Evolutionary conservation across 23 red algal species (phyloP), one percentile per base, ranked within the genome.

Genomic region (Agarophyton chilense): DNA sequence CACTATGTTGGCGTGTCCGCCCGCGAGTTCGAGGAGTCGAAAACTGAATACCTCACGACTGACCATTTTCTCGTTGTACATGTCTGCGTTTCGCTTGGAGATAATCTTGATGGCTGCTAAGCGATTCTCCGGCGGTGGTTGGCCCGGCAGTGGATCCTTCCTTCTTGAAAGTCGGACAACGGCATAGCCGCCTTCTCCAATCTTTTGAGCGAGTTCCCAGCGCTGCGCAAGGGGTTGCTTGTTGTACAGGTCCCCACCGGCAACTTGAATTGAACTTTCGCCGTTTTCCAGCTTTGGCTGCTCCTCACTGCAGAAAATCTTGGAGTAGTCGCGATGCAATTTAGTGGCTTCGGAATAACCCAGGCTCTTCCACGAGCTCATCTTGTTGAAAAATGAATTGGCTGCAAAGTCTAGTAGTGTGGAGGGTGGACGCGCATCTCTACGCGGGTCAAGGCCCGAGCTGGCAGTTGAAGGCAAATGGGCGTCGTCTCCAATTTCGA

Each of bases 1-100:
- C 19, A 94, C 95, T 38, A 98, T 91, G 68, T 98, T 94, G 10
- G 67, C 80, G 70, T 88, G 89, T 1, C 94, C 94, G 77, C 89
- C 84, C 7, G 84, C 79, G 39, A 95, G 54, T n/a, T 88, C 79
- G 29, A 95, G 81, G 43, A 95, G 51, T 31, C 74, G 80, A 42
- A 94, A 86, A 41, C 79, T 85, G 43, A 86, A 79, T 2, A 86
- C 91, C 45, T 94, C 91, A 11, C 91, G 80, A 52, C 91, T 86
- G 36, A 94, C 91, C 68, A 84, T 85, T 35, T 72, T 85, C 43
- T 85, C 81, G 47, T 86, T 85, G 56, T 86, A 94, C 64, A 94
- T 38, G 33, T 87, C 91, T 5, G 54, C 31, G 29, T 72, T 67
- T 16, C 74, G 55, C 60, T 94, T 94, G 38, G 63, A 70, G 60